These are phyloP conservation scores for Euclidium syriacum DNA, from an alignment of 345 rosid genomes.

Conservation along the genomic window DNA sequence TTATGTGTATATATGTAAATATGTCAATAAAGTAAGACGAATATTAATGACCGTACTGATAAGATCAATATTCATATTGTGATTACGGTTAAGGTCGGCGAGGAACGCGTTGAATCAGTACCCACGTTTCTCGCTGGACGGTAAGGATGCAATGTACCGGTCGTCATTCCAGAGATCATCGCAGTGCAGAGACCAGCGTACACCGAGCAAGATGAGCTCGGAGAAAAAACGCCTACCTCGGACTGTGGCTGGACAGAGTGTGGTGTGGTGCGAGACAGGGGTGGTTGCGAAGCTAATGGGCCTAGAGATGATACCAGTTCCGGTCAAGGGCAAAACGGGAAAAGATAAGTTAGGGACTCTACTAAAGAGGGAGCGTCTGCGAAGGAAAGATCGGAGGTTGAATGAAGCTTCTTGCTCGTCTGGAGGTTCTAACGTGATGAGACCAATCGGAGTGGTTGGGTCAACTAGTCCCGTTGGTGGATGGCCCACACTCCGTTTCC, in stretches of 20 bases:
- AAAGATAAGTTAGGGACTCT: conserved; percentile 30
- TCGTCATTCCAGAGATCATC: conserved; percentile 50
- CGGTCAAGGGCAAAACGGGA: conserved; percentile 24
- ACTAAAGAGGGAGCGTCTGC: conserved; percentile 43
- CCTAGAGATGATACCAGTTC: conserved; percentile 72
- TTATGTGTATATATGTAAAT: not conserved
- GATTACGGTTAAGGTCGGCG: conserved; percentile 41
- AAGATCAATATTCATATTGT: not conserved
- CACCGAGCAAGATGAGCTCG: conserved; percentile 16
- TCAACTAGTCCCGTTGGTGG: conserved; percentile 15
- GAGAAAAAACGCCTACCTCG: conserved; percentile 30
- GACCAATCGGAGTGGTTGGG: conserved; percentile 25
- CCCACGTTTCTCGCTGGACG: conserved; percentile 91
- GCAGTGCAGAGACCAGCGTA: conserved; percentile 25
- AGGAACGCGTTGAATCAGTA: conserved; percentile 82
- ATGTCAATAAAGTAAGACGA: too few species aligned
- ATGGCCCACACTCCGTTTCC: conserved; percentile 44
- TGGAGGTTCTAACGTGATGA: conserved; percentile 34
- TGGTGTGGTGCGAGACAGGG: conserved; percentile 90
- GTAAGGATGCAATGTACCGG: conserved; percentile 85
- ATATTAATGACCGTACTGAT: not conserved
- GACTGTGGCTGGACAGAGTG: conserved; percentile 50
- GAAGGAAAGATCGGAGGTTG: conserved; percentile 43
- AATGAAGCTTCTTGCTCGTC: conserved; percentile 32
- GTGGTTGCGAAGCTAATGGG: conserved; percentile 92